Base-by-base conservation (phyloP, 2,329 filamentous ascomycete species). In the Cladophialophora exuberans region DNA sequence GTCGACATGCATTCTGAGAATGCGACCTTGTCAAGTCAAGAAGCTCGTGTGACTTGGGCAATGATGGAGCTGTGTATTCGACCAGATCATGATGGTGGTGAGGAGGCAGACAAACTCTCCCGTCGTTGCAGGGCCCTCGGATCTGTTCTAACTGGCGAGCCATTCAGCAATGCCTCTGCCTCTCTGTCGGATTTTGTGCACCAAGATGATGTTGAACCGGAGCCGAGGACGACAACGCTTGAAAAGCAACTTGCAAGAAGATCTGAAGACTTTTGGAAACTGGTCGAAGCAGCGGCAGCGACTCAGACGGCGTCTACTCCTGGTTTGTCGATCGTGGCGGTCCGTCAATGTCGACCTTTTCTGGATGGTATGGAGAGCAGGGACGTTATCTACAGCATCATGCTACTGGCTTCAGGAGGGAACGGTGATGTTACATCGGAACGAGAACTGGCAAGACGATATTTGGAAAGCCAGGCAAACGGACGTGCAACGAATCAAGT, bases 381-480 rank as follows among this genome's bases (percentile, higher is more conserved):
- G 49, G 91, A 97, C 69, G 87, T 96, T 15, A 83, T 97, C 53
- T 96, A 96, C 72, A 94, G 89, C 0, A 87, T 96, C 62, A 60
- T 62, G 57, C 43, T 65, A 23, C 53, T 65, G 26, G 61, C 59
- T 10, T 35, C 47, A 15, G 52, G 50, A 13, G 52, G 44, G 10
- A 55, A 61, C 31, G 57, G 57, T 31, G 57, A 57, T 30, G 57
- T 60, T 20, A 59, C 55, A 22, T 58, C 55, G 22, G 60, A 62
- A 44, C 51, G 57, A 50, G 60, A 60, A 48, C 43, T 62, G 39
- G 60, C 53, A 13, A 59, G 54, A 45, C 51, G 57, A 47, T 61
- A 54, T 46, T 47, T 62, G 31, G 47, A 59, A 28, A 52, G 28
- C 28, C 52, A 62, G 55, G 57, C 57, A 15, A 59, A 51, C 36